Conservation (phyloP, 495 filamentous ascomycete species). For the Hapsidospora chrysogenum region DNA sequence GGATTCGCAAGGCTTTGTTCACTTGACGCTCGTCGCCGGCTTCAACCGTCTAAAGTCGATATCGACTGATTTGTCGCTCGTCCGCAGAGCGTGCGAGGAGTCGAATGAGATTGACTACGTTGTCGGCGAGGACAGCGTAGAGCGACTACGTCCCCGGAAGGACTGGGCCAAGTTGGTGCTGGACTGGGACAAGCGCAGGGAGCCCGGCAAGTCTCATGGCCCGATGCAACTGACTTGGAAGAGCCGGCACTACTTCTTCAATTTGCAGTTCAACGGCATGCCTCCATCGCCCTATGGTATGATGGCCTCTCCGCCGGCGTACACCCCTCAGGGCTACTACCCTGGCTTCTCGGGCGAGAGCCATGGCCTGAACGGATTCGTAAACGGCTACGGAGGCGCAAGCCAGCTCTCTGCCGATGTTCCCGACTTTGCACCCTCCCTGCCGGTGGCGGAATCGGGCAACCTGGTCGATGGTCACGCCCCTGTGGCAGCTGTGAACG, state of each 20-base stretch:
- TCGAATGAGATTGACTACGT: slow-evolving; percentile 56
- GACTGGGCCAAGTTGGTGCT: slow-evolving; percentile 75
- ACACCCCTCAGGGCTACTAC: neutral
- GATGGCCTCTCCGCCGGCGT: slow-evolving; percentile 1
- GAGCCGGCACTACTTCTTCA: slow-evolving; percentile 1
- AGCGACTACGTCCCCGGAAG: slow-evolving; percentile 61
- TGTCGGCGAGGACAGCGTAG: slow-evolving; percentile 51
- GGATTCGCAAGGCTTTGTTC: slow-evolving; percentile 90
- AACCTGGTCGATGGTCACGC: neutral
- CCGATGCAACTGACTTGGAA: slow-evolving; percentile 10
- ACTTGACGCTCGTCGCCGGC: slow-evolving; percentile 50
- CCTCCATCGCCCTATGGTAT: slow-evolving; percentile 12
- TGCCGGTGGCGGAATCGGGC: slow-evolving; percentile 10
- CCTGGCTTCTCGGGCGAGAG: neutral
- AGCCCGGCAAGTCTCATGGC: slow-evolving; percentile 22
- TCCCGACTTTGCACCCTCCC: slow-evolving; percentile 60
- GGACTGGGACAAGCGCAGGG: slow-evolving; percentile 30
- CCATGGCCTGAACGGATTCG: slow-evolving; percentile 14
- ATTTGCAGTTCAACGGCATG: slow-evolving; percentile 7
- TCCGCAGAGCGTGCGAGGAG: slow-evolving; percentile 55
- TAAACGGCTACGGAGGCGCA: slow-evolving; percentile 26
- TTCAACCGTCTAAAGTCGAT: slow-evolving; percentile 75
- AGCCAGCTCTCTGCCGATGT: slow-evolving; percentile 57
- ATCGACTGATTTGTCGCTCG: slow-evolving; percentile 48
- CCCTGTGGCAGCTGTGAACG: neutral